phyloP scores from a whole-genome alignment of 1,284 basidiomycete genomes.

The Sporisorium graminicola region DNA sequence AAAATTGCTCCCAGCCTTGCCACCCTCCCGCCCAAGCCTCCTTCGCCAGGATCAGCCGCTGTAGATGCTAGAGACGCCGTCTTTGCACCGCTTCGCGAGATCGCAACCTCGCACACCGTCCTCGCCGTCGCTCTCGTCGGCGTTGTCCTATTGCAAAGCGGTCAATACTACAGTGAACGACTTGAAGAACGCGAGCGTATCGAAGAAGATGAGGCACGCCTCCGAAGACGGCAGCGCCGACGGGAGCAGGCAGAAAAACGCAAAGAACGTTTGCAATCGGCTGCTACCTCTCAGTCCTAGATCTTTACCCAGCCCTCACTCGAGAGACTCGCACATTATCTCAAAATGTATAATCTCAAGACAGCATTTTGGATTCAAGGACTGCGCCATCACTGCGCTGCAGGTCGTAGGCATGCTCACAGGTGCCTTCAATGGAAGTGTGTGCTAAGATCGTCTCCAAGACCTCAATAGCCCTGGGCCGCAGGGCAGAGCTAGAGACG shows the following conservation, averaged over 20 bases:
- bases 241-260: constrained; percentile 57
- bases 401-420: neutral
- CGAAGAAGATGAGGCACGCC: constrained; percentile 66
- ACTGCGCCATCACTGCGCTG: no score
- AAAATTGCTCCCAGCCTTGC: constrained; percentile 60
- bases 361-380: neutral
- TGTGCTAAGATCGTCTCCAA: constrained; percentile 11
- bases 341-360: neutral
- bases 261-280: constrained; percentile 31
- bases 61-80: constrained; percentile 43
- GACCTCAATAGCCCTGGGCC: constrained; percentile 3
- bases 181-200: constrained; percentile 67
- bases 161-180: constrained; percentile 68
- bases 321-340: neutral
- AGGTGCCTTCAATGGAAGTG: neutral
- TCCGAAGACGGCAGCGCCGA: constrained; percentile 57
- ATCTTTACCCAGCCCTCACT: neutral
- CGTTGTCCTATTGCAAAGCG: constrained; percentile 65
- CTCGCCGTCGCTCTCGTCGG: constrained; percentile 66
- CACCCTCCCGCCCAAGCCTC: constrained; percentile 40
- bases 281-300: constrained; percentile 16
- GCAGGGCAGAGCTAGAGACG: neutral
- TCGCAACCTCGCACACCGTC: constrained; percentile 65
- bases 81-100: constrained; percentile 61
- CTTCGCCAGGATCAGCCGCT: constrained; percentile 36